Conservation (phyloP, 164 flowering plant species). For the Platanus orientalis region DNA sequence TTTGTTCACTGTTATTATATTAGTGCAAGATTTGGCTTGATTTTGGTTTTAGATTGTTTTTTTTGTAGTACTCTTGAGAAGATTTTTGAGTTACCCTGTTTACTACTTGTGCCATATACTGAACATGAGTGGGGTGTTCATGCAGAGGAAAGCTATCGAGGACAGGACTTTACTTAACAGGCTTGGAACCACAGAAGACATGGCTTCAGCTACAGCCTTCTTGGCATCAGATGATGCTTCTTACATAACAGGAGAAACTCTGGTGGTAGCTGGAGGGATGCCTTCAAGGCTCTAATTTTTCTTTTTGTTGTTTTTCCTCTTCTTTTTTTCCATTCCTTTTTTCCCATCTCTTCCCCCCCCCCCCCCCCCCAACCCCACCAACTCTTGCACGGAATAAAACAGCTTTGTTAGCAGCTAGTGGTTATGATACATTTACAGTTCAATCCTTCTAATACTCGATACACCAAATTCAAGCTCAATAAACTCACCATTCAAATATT, state of each 20-base stretch:
- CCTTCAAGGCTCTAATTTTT: conserved; percentile 54
- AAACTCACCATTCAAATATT: neutral
- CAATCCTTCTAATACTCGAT: no score
- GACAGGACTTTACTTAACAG: conserved; percentile 51
- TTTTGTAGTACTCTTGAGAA: no score
- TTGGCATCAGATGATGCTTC: conserved; percentile 95
- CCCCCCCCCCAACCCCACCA: no score
- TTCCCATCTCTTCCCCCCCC: no score
- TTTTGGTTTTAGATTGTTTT: no score
- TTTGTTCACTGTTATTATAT: no score
- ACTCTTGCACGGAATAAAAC: neutral
- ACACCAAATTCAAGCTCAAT: neutral
- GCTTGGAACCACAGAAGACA: conserved; percentile 88
- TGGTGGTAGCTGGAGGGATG: conserved; percentile 86
- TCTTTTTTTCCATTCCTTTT: no score
- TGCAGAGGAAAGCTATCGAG: conserved; percentile 53
- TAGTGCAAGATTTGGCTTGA: no score
- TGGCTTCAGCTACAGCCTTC: conserved; percentile 89
- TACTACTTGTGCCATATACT: neutral
- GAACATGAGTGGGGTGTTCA: neutral
- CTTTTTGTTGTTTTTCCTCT: no score
- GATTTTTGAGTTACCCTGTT: neutral
- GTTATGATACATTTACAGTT: neutral
- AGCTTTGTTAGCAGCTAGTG: neutral
- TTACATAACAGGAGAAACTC: conserved; percentile 85